Base-by-base conservation (phyloP, 352 stramenopile species). In the Thalassiosira hispida region DNA sequence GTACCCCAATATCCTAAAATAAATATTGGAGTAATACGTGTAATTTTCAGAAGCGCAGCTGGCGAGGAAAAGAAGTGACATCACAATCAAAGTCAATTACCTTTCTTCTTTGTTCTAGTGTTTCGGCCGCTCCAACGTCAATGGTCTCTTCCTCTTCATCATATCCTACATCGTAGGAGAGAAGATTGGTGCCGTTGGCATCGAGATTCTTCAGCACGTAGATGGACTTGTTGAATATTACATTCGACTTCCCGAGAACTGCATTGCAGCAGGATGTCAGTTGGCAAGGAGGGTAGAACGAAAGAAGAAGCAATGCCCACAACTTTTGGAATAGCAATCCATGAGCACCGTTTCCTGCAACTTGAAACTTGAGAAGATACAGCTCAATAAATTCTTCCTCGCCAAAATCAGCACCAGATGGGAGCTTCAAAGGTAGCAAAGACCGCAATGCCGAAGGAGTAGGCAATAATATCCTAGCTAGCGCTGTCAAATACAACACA, bases 401-500 rank as follows among this genome's bases (percentile, higher is more conserved):
- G 20, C 68, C 76, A 59, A 84, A 84, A 20, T 52, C 40, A n/a
- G 25, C 47, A 23, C 60, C 59, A 14, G 44, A 61, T 25, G 27
- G 46, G 8, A 60, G 51, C 11, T 18, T 47, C 1, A 75, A 18
- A 40, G 75, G 60, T n/a, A 77, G 40, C 40, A 63, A 59, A 55
- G 14, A 61, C 23, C 69, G 12, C 20, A 81, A 53, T 44, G 71
- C 53, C 2, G 22, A 16, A 22, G 56, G 59, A 18, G 42, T 29
- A 35, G 77, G 38, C 31, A 79, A 29, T 12, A 72, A 69, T 22
- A 76, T 65, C 42, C 77, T 55, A 49, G 77, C 63, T n/a, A 85
- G 20, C 8, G 63, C 65, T 38, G 69, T 81, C n/a, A 85, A 38
- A 59, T 85, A 85, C 2, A 81, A 69, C n/a, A 81, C 62, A 56